These are phyloP conservation scores for Nicotiana attenuata DNA, from an alignment of 257 asterid genomes.

Conservation along the genomic window DNA sequence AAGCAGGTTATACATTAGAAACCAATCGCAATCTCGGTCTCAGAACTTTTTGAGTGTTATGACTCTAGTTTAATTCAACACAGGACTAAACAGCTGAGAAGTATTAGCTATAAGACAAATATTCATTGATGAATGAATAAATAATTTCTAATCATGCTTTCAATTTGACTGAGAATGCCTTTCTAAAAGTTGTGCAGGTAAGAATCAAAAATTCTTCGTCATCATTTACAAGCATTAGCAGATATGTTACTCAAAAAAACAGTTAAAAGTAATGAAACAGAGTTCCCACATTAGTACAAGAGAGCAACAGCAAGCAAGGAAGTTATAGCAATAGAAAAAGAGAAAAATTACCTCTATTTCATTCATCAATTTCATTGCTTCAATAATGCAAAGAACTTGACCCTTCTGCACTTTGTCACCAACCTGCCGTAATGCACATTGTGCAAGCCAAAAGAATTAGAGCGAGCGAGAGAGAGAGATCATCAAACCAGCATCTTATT, in stretches of 20 bases:
- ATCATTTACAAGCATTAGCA: background rate
- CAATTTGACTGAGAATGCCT: background rate
- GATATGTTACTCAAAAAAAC: background rate
- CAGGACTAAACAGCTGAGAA: background rate
- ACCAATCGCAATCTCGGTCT: background rate
- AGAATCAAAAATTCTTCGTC: background rate
- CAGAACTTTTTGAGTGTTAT: background rate
- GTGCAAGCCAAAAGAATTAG: background rate
- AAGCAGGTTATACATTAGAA: conserved; percentile 4
- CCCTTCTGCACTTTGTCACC: conserved; percentile 93
- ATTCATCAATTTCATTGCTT: conserved; percentile 97
- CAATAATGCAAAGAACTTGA: conserved; percentile 81
- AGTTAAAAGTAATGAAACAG: background rate
- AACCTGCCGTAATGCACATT: conserved; percentile 35
- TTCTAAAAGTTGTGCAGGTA: background rate
- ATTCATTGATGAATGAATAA: background rate
- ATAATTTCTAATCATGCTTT: background rate
- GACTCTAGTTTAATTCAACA: background rate
- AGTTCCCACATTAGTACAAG: background rate
- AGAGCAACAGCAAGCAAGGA: background rate
- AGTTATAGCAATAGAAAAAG: conserved; percentile 13
- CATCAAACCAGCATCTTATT: background rate
- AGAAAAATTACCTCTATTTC: conserved; percentile 73
- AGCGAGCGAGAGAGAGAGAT: background rate
- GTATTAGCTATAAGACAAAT: background rate